phyloP scores from a whole-genome alignment of 1,139 yeast genomes.

The Hansenula sp. region DNA sequence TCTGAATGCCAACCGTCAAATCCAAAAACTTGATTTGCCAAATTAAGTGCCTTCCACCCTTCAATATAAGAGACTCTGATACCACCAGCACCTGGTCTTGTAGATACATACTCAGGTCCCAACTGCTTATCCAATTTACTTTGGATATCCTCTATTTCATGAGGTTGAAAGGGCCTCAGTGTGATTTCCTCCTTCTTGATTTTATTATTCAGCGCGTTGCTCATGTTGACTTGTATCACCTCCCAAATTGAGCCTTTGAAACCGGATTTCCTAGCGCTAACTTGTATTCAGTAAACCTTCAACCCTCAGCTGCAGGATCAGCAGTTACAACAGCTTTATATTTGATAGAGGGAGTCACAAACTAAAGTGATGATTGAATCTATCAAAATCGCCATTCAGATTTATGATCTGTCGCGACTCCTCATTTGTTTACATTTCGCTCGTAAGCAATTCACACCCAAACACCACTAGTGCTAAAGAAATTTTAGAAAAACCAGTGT shows the following conservation, averaged over 20 bases:
- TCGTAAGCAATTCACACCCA: background rate
- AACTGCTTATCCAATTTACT: slow-evolving; percentile 52
- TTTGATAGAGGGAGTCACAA: too few species aligned
- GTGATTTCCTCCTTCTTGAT: slow-evolving; percentile 8
- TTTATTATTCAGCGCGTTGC: slow-evolving; percentile 1
- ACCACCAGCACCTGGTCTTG: slow-evolving; percentile 76
- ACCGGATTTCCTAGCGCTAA: too few species aligned
- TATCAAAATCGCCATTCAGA: background rate
- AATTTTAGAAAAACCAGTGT: background rate
- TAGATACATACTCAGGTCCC: slow-evolving; percentile 89
- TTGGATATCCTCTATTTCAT: slow-evolving; percentile 27
- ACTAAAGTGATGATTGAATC: background rate
- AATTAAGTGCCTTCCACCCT: slow-evolving; percentile 76
- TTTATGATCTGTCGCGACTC: background rate
- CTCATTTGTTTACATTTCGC: slow-evolving; percentile 2
- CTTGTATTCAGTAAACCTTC: too few species aligned
- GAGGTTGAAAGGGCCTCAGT: slow-evolving; percentile 15
- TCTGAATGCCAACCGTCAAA: slow-evolving; percentile 82
- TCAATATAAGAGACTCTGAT: slow-evolving; percentile 66
- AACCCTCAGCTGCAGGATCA: too few species aligned
- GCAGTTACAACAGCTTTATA: background rate
- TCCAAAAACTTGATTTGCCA: slow-evolving; percentile 80
- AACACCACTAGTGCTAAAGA: background rate
- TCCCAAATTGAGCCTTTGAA: background rate
- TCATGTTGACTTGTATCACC: background rate